These are phyloP conservation scores for Colletotrichum somersetense DNA, from an alignment of 2,329 filamentous ascomycete species.

Conservation along the genomic window DNA sequence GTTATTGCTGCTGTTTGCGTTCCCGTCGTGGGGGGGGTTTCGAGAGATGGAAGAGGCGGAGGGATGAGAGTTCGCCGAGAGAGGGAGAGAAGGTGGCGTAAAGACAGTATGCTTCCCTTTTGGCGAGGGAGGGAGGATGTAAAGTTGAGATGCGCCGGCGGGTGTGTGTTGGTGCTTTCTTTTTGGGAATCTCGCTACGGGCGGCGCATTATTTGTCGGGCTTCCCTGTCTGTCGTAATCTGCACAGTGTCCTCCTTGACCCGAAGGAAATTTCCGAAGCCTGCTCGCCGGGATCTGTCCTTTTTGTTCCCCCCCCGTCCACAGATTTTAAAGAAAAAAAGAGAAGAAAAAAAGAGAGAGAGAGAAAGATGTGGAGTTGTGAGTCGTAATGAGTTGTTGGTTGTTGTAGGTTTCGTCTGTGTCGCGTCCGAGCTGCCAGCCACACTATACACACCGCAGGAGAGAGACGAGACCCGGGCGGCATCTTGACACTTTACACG, in stretches of 20 bases:
- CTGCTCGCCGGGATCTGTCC: background rate
- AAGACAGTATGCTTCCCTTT: background rate
- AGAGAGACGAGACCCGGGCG: no score
- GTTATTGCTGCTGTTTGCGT: background rate
- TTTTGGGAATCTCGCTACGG: slow-evolving; percentile 39
- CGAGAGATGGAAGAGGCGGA: background rate
- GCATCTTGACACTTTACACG: slow-evolving; percentile 7
- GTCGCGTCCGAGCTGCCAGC: slow-evolving; percentile 2
- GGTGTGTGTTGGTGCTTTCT: background rate
- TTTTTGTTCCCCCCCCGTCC: background rate
- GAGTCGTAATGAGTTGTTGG: background rate
- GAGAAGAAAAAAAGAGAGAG: background rate
- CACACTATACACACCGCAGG: background rate
- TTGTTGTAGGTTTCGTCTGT: background rate
- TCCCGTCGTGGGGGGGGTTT: background rate
- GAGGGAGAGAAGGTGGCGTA: background rate
- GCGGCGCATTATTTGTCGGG: slow-evolving; percentile 32
- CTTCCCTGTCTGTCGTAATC: slow-evolving; percentile 18
- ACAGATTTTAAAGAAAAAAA: background rate
- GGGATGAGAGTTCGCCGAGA: background rate
- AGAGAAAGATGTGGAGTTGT: background rate
- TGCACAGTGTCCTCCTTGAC: background rate
- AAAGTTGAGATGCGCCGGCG: slow-evolving; percentile 12
- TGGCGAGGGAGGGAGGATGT: background rate
- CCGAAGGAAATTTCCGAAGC: background rate